phyloP scores from a whole-genome alignment of 495 filamentous ascomycete genomes.

The Penicillium malachiteum region DNA sequence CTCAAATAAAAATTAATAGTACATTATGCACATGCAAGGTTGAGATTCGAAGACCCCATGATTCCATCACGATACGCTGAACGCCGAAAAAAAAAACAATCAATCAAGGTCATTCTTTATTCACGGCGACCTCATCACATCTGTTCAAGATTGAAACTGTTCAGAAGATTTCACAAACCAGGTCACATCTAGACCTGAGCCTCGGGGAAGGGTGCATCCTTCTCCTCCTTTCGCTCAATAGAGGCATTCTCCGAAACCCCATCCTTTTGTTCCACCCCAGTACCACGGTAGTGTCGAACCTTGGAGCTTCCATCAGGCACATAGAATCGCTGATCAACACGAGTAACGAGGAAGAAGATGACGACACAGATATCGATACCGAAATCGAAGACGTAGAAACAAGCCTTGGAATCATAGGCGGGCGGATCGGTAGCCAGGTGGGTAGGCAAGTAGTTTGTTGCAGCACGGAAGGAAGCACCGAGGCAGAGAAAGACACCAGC shows the following conservation, averaged over 20 bases:
- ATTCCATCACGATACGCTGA: no score
- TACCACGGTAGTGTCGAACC: background rate
- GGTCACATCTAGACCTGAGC: no score
- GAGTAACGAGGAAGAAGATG: constrained; percentile 56
- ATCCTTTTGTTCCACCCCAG: background rate
- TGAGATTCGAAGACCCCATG: no score
- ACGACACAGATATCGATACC: constrained; percentile 69
- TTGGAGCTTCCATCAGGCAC: constrained; percentile 42
- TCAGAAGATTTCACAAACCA: no score
- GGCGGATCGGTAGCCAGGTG: constrained; percentile 56
- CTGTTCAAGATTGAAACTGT: no score
- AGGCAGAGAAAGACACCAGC: constrained; percentile 58
- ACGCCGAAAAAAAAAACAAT: no score
- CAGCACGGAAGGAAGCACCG: constrained; percentile 69
- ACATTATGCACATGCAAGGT: no score
- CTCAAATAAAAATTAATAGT: no score
- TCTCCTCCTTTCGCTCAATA: no score
- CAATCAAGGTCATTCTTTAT: no score
- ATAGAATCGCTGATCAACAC: constrained; percentile 73
- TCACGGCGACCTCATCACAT: no score
- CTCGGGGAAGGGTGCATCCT: no score
- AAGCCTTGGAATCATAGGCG: constrained; percentile 66
- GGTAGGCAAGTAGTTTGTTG: constrained; percentile 50
- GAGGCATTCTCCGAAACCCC: background rate
- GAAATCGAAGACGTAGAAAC: constrained; percentile 82